Percentiles rank a stretch among this genome's conserved stretches.
Conservation (phyloP, 768 basidiomycete species). For the Amanita pallidorosea region DNA sequence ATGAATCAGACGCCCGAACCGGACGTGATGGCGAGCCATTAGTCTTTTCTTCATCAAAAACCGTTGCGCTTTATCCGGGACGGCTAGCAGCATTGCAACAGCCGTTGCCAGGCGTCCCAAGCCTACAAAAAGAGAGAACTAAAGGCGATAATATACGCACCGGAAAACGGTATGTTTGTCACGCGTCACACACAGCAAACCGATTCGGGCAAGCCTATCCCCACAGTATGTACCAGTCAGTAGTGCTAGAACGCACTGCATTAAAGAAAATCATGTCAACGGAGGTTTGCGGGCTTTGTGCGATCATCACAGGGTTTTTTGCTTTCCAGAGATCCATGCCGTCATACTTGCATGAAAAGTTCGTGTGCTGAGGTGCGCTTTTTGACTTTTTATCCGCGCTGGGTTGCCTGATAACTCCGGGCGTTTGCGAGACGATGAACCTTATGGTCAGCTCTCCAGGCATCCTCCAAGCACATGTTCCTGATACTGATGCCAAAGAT, state of each 20-base stretch:
- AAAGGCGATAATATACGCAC: not conserved
- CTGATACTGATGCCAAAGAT: too few species aligned
- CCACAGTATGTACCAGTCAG: too few species aligned
- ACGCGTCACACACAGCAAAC: too few species aligned
- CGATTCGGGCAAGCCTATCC: too few species aligned
- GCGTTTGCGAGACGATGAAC: too few species aligned
- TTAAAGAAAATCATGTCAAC: not conserved
- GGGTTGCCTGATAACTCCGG: too few species aligned
- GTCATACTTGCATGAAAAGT: not conserved
- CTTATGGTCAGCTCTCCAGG: too few species aligned
- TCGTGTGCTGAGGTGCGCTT: not conserved
- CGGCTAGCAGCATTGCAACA: not conserved
- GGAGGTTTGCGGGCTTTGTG: not conserved
- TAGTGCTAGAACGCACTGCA: not conserved
- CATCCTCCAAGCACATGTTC: too few species aligned
- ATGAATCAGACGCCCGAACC: slow-evolving; percentile 6
- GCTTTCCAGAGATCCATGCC: not conserved
- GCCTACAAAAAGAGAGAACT: not conserved
- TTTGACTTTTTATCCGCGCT: too few species aligned
- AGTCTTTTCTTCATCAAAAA: not conserved
- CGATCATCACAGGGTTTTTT: not conserved
- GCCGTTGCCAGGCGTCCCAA: not conserved
- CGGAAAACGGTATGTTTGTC: not conserved
- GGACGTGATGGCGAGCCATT: not conserved
- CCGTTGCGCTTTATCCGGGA: not conserved